phyloP scores from a whole-genome alignment of 371 early-diverging fungal species.

The Synchytrium microbalum region DNA sequence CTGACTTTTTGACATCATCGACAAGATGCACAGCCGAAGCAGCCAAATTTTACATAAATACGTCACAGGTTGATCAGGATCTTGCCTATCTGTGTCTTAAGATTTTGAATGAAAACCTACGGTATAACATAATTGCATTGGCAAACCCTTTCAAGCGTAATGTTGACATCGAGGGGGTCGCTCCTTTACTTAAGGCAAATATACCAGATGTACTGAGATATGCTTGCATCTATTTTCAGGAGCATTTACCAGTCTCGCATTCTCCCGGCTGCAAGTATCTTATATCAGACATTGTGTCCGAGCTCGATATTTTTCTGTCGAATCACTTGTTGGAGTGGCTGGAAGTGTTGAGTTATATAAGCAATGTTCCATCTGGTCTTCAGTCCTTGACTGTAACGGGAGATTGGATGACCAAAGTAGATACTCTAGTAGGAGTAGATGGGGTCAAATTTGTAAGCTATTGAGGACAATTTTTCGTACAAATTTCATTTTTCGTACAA shows the following conservation, averaged over 20 bases:
- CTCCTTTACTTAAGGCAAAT: slow-evolving; percentile 5
- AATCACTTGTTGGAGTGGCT: slow-evolving; percentile 23
- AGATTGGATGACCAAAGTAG: too few relatives aligned
- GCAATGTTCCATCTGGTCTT: too few relatives aligned
- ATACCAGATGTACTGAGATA: slow-evolving; percentile 13
- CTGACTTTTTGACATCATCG: slow-evolving; percentile 9
- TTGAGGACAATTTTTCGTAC: too few relatives aligned
- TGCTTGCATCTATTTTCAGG: slow-evolving; percentile 3
- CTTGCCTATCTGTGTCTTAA: slow-evolving; percentile 9
- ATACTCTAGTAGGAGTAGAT: too few relatives aligned
- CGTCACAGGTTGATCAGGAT: slow-evolving; percentile 1
- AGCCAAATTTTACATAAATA: slow-evolving; percentile 11
- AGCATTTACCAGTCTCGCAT: too few relatives aligned
- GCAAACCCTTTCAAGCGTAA: slow-evolving; percentile 18
- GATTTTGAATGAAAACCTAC: neutral
- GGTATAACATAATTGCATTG: slow-evolving; percentile 15
- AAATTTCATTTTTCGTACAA: too few relatives aligned
- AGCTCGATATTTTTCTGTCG: slow-evolving; percentile 10
- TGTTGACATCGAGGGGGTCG: slow-evolving; percentile 16
- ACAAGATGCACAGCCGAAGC: slow-evolving; percentile 11
- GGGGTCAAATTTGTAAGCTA: too few relatives aligned
- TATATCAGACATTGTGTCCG: slow-evolving; percentile 5
- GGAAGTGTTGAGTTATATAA: slow-evolving; percentile 13
- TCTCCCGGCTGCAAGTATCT: too few relatives aligned
- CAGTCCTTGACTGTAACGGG: too few relatives aligned